Base-by-base conservation (phyloP, 1,139 yeast species). In the Protomyces gravidus region DNA sequence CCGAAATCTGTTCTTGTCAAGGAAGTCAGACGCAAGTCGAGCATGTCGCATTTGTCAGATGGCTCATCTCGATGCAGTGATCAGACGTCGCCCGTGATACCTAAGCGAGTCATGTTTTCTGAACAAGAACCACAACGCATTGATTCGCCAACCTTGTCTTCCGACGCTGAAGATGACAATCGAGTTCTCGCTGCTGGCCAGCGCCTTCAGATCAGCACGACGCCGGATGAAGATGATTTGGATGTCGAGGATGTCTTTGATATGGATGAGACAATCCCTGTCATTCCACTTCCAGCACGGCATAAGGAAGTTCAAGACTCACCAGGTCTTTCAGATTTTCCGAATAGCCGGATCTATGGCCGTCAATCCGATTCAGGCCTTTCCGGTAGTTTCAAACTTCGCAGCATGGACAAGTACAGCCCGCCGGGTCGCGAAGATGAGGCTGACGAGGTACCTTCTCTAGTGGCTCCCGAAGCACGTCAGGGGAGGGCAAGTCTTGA, bases 21-120 rank as follows among this genome's bases (percentile, higher is more conserved):
- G 45, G 58, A 13, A 46, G 48, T 42, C 26, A 49, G 19, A 33
- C 58, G 17, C 15, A 30, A 23, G 25, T 23, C 36, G 51, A 53
- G 39, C 13, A 23, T 19, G 15, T 46, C 42, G 42, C 42, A 36
- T 5, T 17, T 36, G 11, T 36, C 42, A 11, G 42, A 36, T n/a
- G 42, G 42, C 7, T 15, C 42, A 6, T 36, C 42, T 4, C 42
- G 42, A 15, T 36, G 42, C 39, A 17, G 25, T n/a, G 45, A 28
- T 13, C 23, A 26, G n/a, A 28, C 33, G 6, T 26, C 50, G 42
- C 51, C 55, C 25, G 30, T 53, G 25, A 47, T 47, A 15, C 51
- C 61, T 23, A 49, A 46, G 33, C 61, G 62, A n/a, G 52, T 56
- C 51, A 59, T 55, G 52, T 53, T 53, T 23, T 53, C 58, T 26